Conservation (phyloP, 1,284 basidiomycete species). For the Macrocystidia cucumis region DNA sequence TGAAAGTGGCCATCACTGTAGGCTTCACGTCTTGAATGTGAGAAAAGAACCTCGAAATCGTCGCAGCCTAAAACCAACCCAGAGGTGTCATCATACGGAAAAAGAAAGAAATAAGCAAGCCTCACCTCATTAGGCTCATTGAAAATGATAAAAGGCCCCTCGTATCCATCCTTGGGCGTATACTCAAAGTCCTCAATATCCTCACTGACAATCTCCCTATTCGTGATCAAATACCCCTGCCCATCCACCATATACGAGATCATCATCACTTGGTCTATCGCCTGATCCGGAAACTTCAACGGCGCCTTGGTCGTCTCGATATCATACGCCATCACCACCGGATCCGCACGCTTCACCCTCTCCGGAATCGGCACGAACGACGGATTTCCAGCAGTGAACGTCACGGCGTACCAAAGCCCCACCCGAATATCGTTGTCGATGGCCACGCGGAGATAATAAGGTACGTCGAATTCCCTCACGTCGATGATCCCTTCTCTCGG, state of each 20-base stretch:
- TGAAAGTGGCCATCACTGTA: slow-evolving; percentile 97
- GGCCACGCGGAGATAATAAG: slow-evolving; percentile 96
- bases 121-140: slow-evolving; percentile 90
- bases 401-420: slow-evolving; percentile 93
- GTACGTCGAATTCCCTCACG: slow-evolving; percentile 94
- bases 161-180: slow-evolving; percentile 96
- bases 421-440: slow-evolving; percentile 98
- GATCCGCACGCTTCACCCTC: slow-evolving; percentile 97
- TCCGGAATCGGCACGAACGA: slow-evolving; percentile 70
- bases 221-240: slow-evolving; percentile 96
- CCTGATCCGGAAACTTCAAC: slow-evolving; percentile 96
- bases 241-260: slow-evolving; percentile 98
- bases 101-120: slow-evolving; percentile 4
- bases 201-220: slow-evolving; percentile 94
- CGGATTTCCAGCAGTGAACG: slow-evolving; percentile 78
- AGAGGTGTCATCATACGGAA: slow-evolving; percentile 2
- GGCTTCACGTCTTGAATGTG: slow-evolving; percentile 92
- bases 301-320: slow-evolving; percentile 99
- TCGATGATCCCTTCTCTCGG: slow-evolving; percentile 91
- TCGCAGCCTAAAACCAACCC: slow-evolving; percentile 43
- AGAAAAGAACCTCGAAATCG: slow-evolving; percentile 86
- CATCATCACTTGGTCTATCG: slow-evolving; percentile 99
- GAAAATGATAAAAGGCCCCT: slow-evolving; percentile 95
- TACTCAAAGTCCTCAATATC: slow-evolving; percentile 99
- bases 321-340: slow-evolving; percentile 98